Evolutionary conservation across 2,329 filamentous ascomycete genomes (phyloP).

Genomic region (Iodosphaeria phyllophila): DNA sequence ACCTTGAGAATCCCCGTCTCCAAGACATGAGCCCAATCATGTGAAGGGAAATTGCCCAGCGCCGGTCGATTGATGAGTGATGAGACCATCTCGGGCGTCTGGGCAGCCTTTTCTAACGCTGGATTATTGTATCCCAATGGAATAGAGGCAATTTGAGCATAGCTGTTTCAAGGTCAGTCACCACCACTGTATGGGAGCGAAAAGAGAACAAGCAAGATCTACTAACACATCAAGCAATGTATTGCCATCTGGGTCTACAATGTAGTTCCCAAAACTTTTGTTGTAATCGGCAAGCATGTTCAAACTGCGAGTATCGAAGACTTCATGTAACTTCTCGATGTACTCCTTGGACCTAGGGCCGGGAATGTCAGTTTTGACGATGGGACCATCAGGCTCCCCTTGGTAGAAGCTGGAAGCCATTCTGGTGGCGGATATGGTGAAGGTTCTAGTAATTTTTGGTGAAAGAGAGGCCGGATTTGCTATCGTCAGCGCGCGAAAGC

Average conservation of each 20-base stretch:
- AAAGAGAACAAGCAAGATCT: not conserved
- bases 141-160: conserved; percentile 86
- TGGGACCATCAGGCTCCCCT: conserved; percentile 31
- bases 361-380: conserved; percentile 45
- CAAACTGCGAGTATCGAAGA: conserved; percentile 72
- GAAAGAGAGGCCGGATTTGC: conserved; percentile 5
- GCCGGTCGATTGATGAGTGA: conserved; percentile 78
- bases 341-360: conserved; percentile 56
- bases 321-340: conserved; percentile 51
- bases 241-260: conserved; percentile 55
- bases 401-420: conserved; percentile 12
- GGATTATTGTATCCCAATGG: conserved; percentile 89
- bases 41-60: conserved; percentile 75
- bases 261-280: conserved; percentile 65
- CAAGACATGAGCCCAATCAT: conserved; percentile 67
- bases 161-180: conserved; percentile 24
- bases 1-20: conserved; percentile 65
- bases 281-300: conserved; percentile 69
- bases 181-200: not conserved
- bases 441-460: conserved; percentile 5
- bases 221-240: conserved; percentile 52
- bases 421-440: conserved; percentile 6
- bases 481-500: too few relatives aligned
- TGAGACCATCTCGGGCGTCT: conserved; percentile 59
- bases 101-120: conserved; percentile 47